These are phyloP conservation scores for Euphorbia schlechtendalii DNA, from an alignment of 441 rosid species.

Conservation along the genomic window DNA sequence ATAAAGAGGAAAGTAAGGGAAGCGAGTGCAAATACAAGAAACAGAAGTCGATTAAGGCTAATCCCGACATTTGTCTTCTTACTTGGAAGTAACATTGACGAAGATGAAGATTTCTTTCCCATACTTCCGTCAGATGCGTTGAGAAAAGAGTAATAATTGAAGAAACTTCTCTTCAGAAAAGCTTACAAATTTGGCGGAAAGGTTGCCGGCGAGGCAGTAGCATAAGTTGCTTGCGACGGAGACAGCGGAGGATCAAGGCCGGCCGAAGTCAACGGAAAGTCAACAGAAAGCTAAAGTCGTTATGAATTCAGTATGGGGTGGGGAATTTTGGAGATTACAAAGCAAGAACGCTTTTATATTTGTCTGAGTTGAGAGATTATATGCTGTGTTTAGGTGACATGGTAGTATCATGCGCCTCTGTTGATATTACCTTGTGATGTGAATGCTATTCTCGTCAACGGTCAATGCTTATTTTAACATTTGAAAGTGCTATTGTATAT, in stretches of 20 bases:
- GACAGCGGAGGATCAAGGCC: background rate
- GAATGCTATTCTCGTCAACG: background rate
- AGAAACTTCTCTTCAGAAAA: background rate
- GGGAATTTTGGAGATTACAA: background rate
- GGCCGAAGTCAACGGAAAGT: background rate
- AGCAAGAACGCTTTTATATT: background rate
- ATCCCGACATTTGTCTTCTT: background rate
- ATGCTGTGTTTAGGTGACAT: background rate
- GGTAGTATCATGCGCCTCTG: background rate
- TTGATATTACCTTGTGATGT: background rate
- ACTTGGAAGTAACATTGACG: background rate
- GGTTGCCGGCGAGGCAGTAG: background rate
- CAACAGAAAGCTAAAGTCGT: background rate
- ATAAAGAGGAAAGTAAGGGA: conserved; percentile 39
- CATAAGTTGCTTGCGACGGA: background rate
- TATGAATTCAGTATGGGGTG: background rate
- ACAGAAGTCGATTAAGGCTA: background rate
- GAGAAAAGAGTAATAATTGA: background rate
- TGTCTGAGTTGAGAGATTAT: background rate
- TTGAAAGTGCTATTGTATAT: too few species aligned
- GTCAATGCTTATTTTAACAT: too few species aligned
- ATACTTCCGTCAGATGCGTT: background rate
- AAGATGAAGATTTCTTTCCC: conserved; percentile 15
- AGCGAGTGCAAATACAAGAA: conserved; percentile 4
- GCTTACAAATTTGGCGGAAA: background rate